Percentiles rank a stretch among this genome's conserved stretches.
phyloP scores from a whole-genome alignment of 1,284 basidiomycete genomes.

The Ceratobasidium papillatum region DNA sequence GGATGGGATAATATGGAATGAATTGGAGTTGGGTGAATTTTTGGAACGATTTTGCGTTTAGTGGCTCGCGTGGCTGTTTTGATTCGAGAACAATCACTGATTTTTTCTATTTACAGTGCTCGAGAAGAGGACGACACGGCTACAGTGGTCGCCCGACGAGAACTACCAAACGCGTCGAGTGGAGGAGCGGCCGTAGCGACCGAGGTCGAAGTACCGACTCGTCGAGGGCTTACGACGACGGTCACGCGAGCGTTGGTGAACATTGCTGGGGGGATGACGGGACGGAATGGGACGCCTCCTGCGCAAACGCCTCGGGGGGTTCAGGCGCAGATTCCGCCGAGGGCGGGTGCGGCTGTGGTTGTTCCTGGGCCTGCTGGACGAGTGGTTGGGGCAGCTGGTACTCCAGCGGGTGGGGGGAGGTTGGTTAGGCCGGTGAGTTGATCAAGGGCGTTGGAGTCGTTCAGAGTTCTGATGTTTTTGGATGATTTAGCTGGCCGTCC shows the following conservation, averaged over 20 bases:
- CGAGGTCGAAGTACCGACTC: conserved; percentile 18
- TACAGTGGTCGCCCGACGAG: conserved; percentile 7
- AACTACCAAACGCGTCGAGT: background rate
- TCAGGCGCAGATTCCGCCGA: background rate
- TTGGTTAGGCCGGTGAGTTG: background rate
- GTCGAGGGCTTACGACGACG: conserved; percentile 17
- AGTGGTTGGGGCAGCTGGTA: background rate
- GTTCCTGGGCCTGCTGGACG: background rate
- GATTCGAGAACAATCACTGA: no score
- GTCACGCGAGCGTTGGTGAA: conserved; percentile 22
- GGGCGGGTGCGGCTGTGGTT: background rate
- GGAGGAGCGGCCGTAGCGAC: conserved; percentile 7
- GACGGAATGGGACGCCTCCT: background rate
- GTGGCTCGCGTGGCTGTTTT: no score
- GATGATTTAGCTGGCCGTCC: background rate
- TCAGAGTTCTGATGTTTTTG: background rate
- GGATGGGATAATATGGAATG: no score
- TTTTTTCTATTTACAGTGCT: conserved; percentile 3
- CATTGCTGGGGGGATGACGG: conserved; percentile 17
- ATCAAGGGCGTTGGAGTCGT: background rate
- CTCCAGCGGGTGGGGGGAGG: background rate
- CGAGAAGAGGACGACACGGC: conserved; percentile 21
- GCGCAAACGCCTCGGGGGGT: background rate
- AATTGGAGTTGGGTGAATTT: no score
- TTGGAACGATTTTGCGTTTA: no score